Evolutionary conservation across 2,329 filamentous ascomycete species (phyloP), one percentile per base, ranked within the genome.

Genomic region (Aspergillus puulaauensis): DNA sequence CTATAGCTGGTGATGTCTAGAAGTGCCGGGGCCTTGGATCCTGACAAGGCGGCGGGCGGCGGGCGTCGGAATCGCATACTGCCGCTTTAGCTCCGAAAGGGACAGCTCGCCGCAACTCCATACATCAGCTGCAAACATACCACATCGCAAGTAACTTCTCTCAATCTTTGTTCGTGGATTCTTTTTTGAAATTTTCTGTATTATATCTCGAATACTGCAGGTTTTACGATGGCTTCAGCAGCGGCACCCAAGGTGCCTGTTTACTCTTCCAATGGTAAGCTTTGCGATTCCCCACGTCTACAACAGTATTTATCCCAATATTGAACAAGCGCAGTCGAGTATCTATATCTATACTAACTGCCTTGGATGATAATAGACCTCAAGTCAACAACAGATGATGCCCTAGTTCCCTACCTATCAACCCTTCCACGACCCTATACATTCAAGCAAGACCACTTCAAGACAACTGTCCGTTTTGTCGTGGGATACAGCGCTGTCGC

Each of bases 371-470:
- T 40, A 21, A 21, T 72, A 96, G 95, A 98, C 74, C 88, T 99
- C 63, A 98, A 98, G 78, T 96, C 95, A 79, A 96, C 93, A 40
- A 91, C 90, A 65, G 95, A 99, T 79, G 95, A 99, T 78, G 91
- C 93, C 57, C 88, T 99, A 59, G 87, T 90, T 58, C 92, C 95
- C 78, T 98, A 98, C 80, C 87, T 99, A 62, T 93, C 91, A 77
- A 90, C 87, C 33, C 86, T 98, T n/a, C 73, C 87, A 83, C 70
- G 73, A 19, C 75, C 76, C 19, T 77, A 76, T 63, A 70, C 72
- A 65, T 97, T 97, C 81, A 84, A 80, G 62, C 92, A 96, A 77
- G 87, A 90, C 63, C 89, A 98, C 78, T 83, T 77, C 57, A 86
- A 95, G 48, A 86, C 87, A 68, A 93, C 98, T 70, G 84, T 96